Percentiles rank a stretch among this genome's conserved stretches.
Conservation (phyloP, 2,329 filamentous ascomycete genomes). For the Paecilomyces niveus region DNA sequence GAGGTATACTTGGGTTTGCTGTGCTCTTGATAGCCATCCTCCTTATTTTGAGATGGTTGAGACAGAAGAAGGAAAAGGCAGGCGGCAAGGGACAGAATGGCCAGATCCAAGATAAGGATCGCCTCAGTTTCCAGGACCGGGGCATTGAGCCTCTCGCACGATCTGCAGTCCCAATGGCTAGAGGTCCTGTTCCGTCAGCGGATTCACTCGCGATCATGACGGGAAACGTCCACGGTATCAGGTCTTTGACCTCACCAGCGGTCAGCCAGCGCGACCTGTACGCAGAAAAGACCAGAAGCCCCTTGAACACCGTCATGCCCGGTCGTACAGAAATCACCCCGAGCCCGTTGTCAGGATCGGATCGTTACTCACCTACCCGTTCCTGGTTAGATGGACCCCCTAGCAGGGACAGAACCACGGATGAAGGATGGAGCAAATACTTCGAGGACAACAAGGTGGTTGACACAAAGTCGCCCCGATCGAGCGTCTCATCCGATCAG, state of each 20-base stretch:
- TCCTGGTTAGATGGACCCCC: conserved; percentile 12
- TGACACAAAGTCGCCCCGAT: conserved; percentile 17
- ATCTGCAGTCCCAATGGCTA: conserved; percentile 39
- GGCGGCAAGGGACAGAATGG: conserved; percentile 42
- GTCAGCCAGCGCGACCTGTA: background rate
- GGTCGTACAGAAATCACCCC: conserved; percentile 15
- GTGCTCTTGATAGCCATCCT: conserved; percentile 65
- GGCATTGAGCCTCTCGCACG: conserved; percentile 37
- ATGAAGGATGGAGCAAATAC: conserved; percentile 45
- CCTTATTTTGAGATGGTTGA: conserved; percentile 56
- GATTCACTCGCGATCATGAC: conserved; percentile 36
- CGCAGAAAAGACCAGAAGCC: conserved; percentile 14
- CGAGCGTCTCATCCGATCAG: conserved; percentile 18
- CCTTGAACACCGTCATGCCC: conserved; percentile 23
- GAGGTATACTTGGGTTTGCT: conserved; percentile 69
- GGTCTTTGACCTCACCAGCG: background rate
- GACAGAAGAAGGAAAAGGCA: conserved; percentile 45
- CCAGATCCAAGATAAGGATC: conserved; percentile 52
- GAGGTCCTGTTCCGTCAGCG: conserved; percentile 33
- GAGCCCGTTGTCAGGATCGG: conserved; percentile 8
- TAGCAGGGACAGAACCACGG: conserved; percentile 33
- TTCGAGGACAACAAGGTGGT: conserved; percentile 32
- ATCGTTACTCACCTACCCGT: background rate
- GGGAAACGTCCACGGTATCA: conserved; percentile 22
- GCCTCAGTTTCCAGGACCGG: conserved; percentile 38